These are phyloP conservation scores for Salix suchowensis DNA, from an alignment of 345 rosid genomes.

Conservation along the genomic window DNA sequence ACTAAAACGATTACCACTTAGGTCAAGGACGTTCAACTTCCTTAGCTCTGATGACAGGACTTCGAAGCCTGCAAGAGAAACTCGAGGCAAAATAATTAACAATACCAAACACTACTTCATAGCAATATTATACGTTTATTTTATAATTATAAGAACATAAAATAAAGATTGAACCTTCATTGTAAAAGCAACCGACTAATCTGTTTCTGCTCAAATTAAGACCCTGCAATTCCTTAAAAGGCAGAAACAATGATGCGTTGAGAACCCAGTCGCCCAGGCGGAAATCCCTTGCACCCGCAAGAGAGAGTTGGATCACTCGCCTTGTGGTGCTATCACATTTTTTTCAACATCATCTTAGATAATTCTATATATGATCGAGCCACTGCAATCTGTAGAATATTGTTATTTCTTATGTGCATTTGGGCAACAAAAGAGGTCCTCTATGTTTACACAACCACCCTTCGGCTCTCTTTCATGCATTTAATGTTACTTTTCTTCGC, in stretches of 20 bases:
- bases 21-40: not conserved
- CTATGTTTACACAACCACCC: no score
- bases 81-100: no score
- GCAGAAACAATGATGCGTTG: constrained; percentile 10
- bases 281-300: not conserved
- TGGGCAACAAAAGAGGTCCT: no score
- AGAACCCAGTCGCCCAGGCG: not conserved
- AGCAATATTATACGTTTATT: no score
- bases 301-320: not conserved
- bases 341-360: not conserved
- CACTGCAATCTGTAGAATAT: no score
- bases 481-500: no score
- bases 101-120: no score
- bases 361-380: not conserved
- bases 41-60: not conserved
- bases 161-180: not conserved
- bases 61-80: not conserved
- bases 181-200: not conserved
- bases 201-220: not conserved
- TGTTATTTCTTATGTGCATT: no score
- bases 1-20: constrained; percentile 1
- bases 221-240: not conserved
- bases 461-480: no score
- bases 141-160: not conserved
- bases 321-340: not conserved